Base-by-base conservation (phyloP, 176 grass and related monocot species). In the Avena eriantha region DNA sequence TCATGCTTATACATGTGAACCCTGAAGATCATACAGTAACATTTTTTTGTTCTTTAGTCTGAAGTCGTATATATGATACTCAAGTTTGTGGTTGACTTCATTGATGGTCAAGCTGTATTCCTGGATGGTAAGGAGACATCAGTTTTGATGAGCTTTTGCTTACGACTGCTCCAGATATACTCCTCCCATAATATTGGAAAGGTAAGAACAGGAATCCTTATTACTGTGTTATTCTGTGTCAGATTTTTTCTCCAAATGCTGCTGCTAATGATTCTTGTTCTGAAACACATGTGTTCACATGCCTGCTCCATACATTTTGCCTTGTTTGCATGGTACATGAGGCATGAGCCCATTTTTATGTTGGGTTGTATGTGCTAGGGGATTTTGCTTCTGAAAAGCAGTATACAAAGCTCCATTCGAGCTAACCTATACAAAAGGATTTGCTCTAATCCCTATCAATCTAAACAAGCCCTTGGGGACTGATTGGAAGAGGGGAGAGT, bases 61-160 rank as follows among this genome's bases (percentile, higher is more conserved):
- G 83, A 86, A 90, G 93, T 98, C 35, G 79, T 98, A 66, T 94
- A 96, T 82, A 91, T 98, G 88, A 90, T 98, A 96, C 93, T 98
- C 49, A 98, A 96, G 80, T 98, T 98, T 86, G 90, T 96, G 41
- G 93, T 98, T 90, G 94, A 98, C 82, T 98, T 96, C 79, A 94
- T 98, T 45, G 96, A 98, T 69, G 96, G 92, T 61, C 92, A 96
- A 98, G 79, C 95, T 79, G 88, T 94, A 76, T 98, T 95, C 88
- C 90, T 98, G 65, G 92, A 89, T 91, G 92, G 84, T 43, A 96
- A 91, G 82, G 96, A 95, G 88, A 98, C 93, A 81, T 94, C 93
- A 74, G 88, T 90, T 85, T 90, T 98, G 90, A 88, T 96, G 80
- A 91, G 23, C 76, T 98, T 98, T 87, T 98, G 93, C 93, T 82